phyloP scores from a whole-genome alignment of 768 basidiomycete species.

The Amanita phalloides region DNA sequence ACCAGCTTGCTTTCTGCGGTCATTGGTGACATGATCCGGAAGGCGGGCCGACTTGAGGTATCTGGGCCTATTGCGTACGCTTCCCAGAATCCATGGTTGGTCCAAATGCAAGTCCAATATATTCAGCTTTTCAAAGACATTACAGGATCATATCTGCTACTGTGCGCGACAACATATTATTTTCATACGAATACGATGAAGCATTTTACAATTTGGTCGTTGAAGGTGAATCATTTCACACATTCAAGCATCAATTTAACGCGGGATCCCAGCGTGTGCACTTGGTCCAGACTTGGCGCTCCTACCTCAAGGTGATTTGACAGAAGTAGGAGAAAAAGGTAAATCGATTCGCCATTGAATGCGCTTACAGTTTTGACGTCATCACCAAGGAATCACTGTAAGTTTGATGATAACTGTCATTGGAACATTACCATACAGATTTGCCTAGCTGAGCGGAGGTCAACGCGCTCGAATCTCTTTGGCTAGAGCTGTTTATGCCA shows the following conservation, averaged over 20 bases:
- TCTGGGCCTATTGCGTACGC: conserved; percentile 74
- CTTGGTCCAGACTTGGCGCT: conserved; percentile 71
- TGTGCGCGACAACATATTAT: conserved; percentile 84
- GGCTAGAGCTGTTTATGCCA: conserved; percentile 84
- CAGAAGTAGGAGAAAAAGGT: conserved; percentile 84
- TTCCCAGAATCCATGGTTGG: conserved; percentile 75
- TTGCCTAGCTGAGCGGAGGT: conserved; percentile 60
- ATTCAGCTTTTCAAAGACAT: not conserved
- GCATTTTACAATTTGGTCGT: conserved; percentile 74
- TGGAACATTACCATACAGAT: not conserved
- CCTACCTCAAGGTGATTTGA: conserved; percentile 73
- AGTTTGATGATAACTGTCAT: conserved; percentile 9
- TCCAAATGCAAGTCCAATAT: not conserved
- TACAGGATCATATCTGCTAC: conserved; percentile 75
- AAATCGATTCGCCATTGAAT: conserved; percentile 8
- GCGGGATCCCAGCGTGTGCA: conserved; percentile 56
- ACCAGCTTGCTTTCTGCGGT: conserved; percentile 70
- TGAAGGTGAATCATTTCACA: conserved; percentile 39
- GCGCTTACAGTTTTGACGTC: not conserved
- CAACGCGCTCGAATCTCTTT: conserved; percentile 77
- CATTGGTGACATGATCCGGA: conserved; percentile 77
- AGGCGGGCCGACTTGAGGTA: conserved; percentile 61
- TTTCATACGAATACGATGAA: conserved; percentile 84
- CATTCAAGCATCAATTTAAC: not conserved
- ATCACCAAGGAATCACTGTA: conserved; percentile 43